phyloP scores from a whole-genome alignment of 768 basidiomycete genomes.

The Leccinum longicurvipes region DNA sequence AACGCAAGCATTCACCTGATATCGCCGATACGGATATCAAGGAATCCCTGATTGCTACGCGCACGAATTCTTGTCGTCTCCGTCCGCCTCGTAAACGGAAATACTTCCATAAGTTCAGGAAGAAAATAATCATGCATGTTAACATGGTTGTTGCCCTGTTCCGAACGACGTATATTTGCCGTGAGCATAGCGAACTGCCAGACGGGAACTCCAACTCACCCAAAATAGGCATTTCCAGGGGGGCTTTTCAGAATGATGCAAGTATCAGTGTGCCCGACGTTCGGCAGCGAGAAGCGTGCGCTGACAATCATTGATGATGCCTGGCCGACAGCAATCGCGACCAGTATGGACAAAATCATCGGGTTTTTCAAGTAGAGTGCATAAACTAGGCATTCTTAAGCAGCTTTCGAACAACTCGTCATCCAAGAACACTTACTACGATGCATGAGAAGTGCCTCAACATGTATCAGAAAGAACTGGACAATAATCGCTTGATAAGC shows the following conservation, averaged over 20 bases:
- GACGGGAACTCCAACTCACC: slow-evolving; percentile 5
- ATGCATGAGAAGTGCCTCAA: slow-evolving; percentile 17
- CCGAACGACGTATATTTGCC: neutral
- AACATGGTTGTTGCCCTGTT: slow-evolving; percentile 18
- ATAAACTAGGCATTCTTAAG: slow-evolving; percentile 11
- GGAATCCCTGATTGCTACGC: slow-evolving; percentile 15
- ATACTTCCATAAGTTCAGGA: slow-evolving; percentile 17
- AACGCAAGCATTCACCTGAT: slow-evolving; percentile 3
- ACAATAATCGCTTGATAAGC: slow-evolving; percentile 12
- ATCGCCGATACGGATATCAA: slow-evolving; percentile 2
- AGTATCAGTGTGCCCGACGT: slow-evolving; percentile 4
- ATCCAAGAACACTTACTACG: slow-evolving; percentile 6
- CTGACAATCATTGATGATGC: slow-evolving; percentile 17
- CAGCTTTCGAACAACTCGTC: neutral
- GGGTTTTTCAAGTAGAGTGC: slow-evolving; percentile 10
- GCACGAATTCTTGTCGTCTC: slow-evolving; percentile 1
- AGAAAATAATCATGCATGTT: slow-evolving; percentile 6
- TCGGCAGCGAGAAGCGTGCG: slow-evolving; percentile 5
- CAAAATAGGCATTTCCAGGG: slow-evolving; percentile 15
- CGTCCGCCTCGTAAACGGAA: slow-evolving; percentile 7
- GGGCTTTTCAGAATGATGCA: slow-evolving; percentile 13
- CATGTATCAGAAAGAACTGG: slow-evolving; percentile 10
- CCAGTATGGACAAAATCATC: slow-evolving; percentile 6
- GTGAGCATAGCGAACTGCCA: neutral
- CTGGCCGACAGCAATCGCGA: slow-evolving; percentile 9